These are phyloP conservation scores for Euphorbia corollata DNA, from an alignment of 441 rosid species.

Conservation along the genomic window DNA sequence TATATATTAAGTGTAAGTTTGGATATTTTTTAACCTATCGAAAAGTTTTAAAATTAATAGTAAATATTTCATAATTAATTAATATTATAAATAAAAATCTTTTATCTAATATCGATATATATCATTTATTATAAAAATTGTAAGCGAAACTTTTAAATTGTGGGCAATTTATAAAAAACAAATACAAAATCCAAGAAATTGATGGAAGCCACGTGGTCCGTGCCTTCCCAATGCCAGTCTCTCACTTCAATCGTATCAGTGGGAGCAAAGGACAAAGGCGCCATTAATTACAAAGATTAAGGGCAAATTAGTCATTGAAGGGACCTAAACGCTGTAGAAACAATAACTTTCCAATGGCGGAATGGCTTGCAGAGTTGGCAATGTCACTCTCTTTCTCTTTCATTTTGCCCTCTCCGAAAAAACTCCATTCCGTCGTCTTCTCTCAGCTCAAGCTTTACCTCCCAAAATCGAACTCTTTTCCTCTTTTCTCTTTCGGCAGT, in stretches of 20 bases:
- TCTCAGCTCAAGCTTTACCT: neutral
- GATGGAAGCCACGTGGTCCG: slow-evolving; percentile 23
- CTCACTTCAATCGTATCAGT: neutral
- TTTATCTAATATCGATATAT: too few species aligned
- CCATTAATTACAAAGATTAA: fast-evolving
- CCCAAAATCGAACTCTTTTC: slow-evolving; percentile 3
- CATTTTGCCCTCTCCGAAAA: too few species aligned
- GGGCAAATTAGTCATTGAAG: slow-evolving; percentile 25
- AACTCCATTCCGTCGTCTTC: neutral
- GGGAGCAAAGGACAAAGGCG: slow-evolving; percentile 4
- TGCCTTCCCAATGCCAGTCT: neutral
- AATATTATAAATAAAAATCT: too few species aligned
- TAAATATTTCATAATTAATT: too few species aligned
- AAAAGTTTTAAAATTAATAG: too few species aligned
- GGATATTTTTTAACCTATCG: too few species aligned
- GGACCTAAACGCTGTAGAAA: neutral
- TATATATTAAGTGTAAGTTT: too few species aligned
- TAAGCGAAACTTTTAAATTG: too few species aligned
- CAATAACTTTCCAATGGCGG: slow-evolving; percentile 24
- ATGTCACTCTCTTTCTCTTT: slow-evolving; percentile 19
- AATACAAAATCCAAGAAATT: slow-evolving; percentile 14
- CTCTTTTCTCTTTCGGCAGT: slow-evolving; percentile 34
- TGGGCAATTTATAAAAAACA: too few species aligned
- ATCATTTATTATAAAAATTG: too few species aligned
- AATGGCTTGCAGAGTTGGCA: slow-evolving; percentile 58